These are phyloP conservation scores for Huntiella moniliformis DNA, from an alignment of 2,329 filamentous ascomycete species.

Conservation along the genomic window DNA sequence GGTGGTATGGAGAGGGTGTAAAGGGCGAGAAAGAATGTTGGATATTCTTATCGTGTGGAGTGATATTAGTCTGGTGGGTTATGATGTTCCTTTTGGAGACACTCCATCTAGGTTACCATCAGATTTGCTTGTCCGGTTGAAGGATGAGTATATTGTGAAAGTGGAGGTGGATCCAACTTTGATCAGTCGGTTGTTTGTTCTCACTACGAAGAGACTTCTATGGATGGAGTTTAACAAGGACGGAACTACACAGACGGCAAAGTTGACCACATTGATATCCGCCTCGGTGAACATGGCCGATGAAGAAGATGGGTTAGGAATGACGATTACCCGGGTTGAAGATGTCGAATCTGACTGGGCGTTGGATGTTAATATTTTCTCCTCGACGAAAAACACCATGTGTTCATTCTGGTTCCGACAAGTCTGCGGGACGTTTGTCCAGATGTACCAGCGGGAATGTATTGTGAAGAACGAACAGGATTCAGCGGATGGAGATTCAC, in stretches of 20 bases:
- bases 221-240: constrained; percentile 3
- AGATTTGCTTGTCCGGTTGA: too few relatives aligned
- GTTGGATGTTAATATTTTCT: too few relatives aligned
- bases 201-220: constrained; percentile 10
- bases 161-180: constrained; percentile 6
- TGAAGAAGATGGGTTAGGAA: constrained; percentile 5
- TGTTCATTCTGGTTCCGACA: background rate
- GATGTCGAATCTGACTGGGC: too few relatives aligned
- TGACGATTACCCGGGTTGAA: background rate
- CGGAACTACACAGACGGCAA: too few relatives aligned
- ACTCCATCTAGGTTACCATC: too few relatives aligned
- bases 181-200: constrained; percentile 7
- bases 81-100: background rate
- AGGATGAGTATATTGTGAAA: constrained; percentile 8
- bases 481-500: background rate
- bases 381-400: too few relatives aligned
- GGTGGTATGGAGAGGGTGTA: too few relatives aligned
- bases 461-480: background rate
- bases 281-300: background rate
- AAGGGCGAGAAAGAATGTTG: too few relatives aligned
- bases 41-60: constrained; percentile 10
- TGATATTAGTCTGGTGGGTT: constrained; percentile 3
- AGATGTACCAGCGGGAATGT: background rate
- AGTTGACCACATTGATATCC: background rate
- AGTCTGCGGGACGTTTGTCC: background rate